Evolutionary conservation across 345 rosid species (phyloP).

Genomic region (Ricinus communis): DNA sequence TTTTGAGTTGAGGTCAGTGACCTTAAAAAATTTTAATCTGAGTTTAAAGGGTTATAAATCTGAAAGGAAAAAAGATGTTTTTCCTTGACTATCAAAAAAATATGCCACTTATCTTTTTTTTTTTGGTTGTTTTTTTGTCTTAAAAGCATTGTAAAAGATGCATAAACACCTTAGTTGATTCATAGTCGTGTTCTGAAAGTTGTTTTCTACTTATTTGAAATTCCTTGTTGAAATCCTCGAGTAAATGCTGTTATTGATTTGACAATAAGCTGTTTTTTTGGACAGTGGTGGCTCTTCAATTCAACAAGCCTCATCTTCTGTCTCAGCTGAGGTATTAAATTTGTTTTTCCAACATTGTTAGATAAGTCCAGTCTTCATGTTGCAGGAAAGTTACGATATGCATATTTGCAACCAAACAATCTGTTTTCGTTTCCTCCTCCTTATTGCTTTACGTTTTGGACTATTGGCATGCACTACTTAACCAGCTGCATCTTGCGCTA

Average conservation of each 20-base stretch:
- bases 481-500: not conserved
- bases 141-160: not conserved
- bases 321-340: constrained; percentile 52
- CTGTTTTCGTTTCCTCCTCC: no score
- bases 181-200: not conserved
- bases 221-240: not conserved
- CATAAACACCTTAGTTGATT: not conserved
- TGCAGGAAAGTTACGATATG: not conserved
- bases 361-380: not conserved
- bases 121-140: not conserved
- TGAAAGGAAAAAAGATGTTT: not conserved
- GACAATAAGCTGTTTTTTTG: constrained; percentile 20
- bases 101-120: not conserved
- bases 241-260: not conserved
- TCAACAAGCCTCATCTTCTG: constrained; percentile 59
- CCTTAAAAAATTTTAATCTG: not conserved
- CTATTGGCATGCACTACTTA: not conserved
- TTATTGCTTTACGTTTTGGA: not conserved
- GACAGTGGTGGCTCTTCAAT: constrained; percentile 46
- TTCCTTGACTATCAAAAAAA: no score
- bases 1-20: not conserved
- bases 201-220: not conserved
- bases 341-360: not conserved
- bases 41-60: not conserved
- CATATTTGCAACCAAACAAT: not conserved